These are phyloP conservation scores for Verticillium klebahnii DNA, from an alignment of 2,329 filamentous ascomycete genomes.

Conservation along the genomic window DNA sequence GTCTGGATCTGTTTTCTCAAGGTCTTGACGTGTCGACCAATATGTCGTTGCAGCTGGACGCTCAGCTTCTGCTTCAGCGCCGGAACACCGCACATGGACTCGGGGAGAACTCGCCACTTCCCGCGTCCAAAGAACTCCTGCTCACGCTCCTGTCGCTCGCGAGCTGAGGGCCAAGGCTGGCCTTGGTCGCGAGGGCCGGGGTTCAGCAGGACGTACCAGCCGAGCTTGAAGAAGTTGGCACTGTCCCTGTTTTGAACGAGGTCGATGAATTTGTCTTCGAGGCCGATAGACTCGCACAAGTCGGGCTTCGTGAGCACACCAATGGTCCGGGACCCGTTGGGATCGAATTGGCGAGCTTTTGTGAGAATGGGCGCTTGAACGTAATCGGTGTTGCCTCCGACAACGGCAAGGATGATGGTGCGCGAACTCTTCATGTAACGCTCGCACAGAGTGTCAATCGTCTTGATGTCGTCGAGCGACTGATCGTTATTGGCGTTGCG, in stretches of 20 bases:
- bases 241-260: constrained; percentile 45
- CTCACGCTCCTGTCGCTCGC: constrained; percentile 37
- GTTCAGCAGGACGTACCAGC: constrained; percentile 48
- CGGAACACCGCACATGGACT: constrained; percentile 40
- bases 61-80: constrained; percentile 45
- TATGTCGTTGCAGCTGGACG: constrained; percentile 45
- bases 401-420: constrained; percentile 51
- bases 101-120: constrained; percentile 43
- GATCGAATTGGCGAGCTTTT: constrained; percentile 46
- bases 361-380: constrained; percentile 47
- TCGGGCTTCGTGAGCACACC: constrained; percentile 50
- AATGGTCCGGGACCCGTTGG: constrained; percentile 42
- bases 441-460: constrained; percentile 46
- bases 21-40: constrained; percentile 46
- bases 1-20: constrained; percentile 46
- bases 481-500: constrained; percentile 49
- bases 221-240: constrained; percentile 45
- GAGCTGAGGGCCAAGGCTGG: constrained; percentile 36
- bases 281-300: constrained; percentile 46
- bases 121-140: constrained; percentile 44
- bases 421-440: constrained; percentile 52
- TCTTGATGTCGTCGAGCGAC: constrained; percentile 45
- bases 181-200: constrained; percentile 37
- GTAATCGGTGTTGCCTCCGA: constrained; percentile 51
- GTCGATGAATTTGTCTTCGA: constrained; percentile 51